Evolutionary conservation across 2,329 filamentous ascomycete genomes (phyloP).

Genomic region (Simplicillium aogashimaense): DNA sequence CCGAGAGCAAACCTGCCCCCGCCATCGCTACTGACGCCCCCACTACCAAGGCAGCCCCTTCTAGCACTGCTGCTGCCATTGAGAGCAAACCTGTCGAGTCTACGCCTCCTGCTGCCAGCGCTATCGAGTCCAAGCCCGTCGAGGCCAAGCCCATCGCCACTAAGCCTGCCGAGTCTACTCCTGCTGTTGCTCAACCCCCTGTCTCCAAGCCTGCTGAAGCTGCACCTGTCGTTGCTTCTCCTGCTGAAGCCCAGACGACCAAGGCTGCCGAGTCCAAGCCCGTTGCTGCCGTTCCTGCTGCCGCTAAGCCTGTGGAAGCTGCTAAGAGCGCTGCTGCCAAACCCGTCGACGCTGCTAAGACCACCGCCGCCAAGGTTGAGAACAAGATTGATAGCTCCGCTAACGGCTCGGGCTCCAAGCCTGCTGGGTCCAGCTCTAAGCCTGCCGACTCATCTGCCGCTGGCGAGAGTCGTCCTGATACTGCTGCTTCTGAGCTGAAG

Average conservation of each 20-base stretch:
- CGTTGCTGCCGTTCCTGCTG: background rate
- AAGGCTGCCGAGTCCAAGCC: conserved; percentile 3
- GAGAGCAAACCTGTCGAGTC: conserved; percentile 1
- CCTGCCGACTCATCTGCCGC: background rate
- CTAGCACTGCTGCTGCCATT: background rate
- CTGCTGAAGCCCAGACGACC: background rate
- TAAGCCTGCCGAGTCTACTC: background rate
- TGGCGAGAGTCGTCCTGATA: conserved; percentile 8
- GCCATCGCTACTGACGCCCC: conserved; percentile 3
- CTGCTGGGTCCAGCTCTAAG: conserved; percentile 6
- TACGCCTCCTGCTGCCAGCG: background rate
- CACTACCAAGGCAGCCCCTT: background rate
- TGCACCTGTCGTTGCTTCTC: background rate
- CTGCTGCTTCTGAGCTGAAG: conserved; percentile 21
- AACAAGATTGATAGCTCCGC: conserved; percentile 4
- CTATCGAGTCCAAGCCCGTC: background rate
- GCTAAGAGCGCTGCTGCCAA: too few relatives aligned
- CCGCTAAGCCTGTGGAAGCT: too few relatives aligned
- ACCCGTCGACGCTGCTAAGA: conserved; percentile 8
- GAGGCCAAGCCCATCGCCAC: conserved; percentile 2
- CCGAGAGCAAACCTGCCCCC: conserved; percentile 7
- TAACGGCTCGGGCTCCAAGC: conserved; percentile 13
- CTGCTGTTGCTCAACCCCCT: background rate
- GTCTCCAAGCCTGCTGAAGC: background rate
- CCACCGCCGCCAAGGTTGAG: background rate